Evolutionary conservation across 352 stramenopile genomes (phyloP).

Genomic region (Globisporangium heterothallicum): DNA sequence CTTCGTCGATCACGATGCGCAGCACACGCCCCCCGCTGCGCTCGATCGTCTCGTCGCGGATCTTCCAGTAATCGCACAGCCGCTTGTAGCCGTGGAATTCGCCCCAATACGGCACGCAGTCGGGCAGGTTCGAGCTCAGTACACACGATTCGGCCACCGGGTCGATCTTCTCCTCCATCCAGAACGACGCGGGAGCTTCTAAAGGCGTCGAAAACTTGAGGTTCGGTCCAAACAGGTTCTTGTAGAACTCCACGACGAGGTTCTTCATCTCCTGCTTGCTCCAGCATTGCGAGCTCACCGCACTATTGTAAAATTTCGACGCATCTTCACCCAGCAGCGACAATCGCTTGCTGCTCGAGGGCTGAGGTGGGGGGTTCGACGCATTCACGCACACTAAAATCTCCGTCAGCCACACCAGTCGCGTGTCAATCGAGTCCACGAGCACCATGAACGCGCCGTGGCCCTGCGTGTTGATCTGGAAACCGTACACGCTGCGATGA

Average conservation of each 20-base stretch:
- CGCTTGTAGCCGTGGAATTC: slow-evolving; percentile 87
- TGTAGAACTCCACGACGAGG: slow-evolving; percentile 73
- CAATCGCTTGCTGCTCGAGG: slow-evolving; percentile 38
- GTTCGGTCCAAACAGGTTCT: slow-evolving; percentile 68
- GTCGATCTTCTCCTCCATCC: slow-evolving; percentile 84
- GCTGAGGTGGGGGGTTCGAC: slow-evolving; percentile 28
- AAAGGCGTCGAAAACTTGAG: slow-evolving; percentile 78
- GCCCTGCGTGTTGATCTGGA: slow-evolving; percentile 85
- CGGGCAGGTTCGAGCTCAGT: slow-evolving; percentile 79
- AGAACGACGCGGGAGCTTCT: slow-evolving; percentile 71
- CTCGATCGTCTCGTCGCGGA: slow-evolving; percentile 82
- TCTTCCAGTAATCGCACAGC: slow-evolving; percentile 85
- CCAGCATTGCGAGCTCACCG: slow-evolving; percentile 30
- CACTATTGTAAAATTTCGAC: slow-evolving; percentile 23
- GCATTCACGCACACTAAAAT: slow-evolving; percentile 64
- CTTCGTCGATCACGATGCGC: slow-evolving; percentile 78
- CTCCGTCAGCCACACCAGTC: slow-evolving; percentile 76
- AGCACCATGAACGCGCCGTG: slow-evolving; percentile 82
- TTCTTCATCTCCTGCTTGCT: slow-evolving; percentile 73
- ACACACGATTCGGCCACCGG: slow-evolving; percentile 63
- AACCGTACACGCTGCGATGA: slow-evolving; percentile 71
- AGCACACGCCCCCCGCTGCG: slow-evolving; percentile 76
- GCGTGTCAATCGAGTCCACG: slow-evolving; percentile 81
- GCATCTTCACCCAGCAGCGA: slow-evolving; percentile 43
- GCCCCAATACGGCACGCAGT: slow-evolving; percentile 84